phyloP scores from a whole-genome alignment of 2,329 filamentous ascomycete species.

The Penicillium thymicola region DNA sequence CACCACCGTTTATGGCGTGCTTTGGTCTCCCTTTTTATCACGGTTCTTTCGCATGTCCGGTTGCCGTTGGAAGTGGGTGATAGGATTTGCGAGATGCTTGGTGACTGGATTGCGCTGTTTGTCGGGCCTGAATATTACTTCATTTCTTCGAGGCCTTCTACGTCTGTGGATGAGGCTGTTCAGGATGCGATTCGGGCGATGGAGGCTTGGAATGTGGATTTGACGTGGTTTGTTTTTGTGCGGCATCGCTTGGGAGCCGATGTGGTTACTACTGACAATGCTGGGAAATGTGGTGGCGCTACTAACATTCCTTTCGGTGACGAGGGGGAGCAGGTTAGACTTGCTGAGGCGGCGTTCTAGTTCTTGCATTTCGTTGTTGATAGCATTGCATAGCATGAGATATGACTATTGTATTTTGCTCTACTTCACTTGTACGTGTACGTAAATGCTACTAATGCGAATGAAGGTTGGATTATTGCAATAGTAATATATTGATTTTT shows the following conservation, averaged over 20 bases:
- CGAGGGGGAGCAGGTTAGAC: constrained; percentile 23
- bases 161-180: constrained; percentile 14
- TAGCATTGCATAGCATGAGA: background rate
- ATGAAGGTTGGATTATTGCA: background rate
- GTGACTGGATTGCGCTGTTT: constrained; percentile 35
- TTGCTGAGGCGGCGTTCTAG: constrained; percentile 30
- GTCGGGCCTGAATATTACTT: constrained; percentile 37
- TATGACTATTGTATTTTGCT: background rate
- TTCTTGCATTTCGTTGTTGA: background rate
- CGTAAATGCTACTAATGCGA: background rate
- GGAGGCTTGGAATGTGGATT: constrained; percentile 42
- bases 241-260: constrained; percentile 11
- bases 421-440: background rate
- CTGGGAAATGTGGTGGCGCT: background rate
- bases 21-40: constrained; percentile 38
- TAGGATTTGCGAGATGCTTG: constrained; percentile 40
- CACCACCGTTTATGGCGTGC: constrained; percentile 42
- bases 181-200: constrained; percentile 37
- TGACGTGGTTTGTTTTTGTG: constrained; percentile 43
- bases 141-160: background rate
- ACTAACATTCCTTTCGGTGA: background rate
- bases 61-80: constrained; percentile 41
- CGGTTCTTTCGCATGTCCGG: constrained; percentile 39
- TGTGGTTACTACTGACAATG: background rate
- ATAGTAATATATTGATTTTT: background rate